These are phyloP conservation scores for Beauveria sp. DNA, from an alignment of 2,329 filamentous ascomycete species.

Conservation along the genomic window DNA sequence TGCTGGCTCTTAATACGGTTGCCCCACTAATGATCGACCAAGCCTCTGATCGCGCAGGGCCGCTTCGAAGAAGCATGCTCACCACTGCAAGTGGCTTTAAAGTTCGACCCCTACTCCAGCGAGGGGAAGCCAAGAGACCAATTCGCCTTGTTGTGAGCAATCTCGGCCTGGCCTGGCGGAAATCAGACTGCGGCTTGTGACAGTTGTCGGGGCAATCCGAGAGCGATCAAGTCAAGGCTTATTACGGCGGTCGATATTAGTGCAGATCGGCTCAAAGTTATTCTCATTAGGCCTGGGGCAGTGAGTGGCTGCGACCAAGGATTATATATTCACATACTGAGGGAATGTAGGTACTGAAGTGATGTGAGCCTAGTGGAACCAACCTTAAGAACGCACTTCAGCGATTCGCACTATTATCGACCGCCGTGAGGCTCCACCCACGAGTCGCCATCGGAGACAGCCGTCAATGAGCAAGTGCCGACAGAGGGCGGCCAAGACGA, in stretches of 20 bases:
- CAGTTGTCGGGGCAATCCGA: background rate
- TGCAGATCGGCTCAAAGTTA: too few species aligned
- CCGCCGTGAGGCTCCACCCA: background rate
- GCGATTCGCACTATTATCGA: too few species aligned
- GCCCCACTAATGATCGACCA: background rate
- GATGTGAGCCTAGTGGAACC: too few species aligned
- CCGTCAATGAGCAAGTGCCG: background rate
- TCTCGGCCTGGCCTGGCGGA: background rate
- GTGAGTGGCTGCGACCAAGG: too few species aligned
- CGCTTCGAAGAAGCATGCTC: background rate
- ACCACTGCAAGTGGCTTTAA: background rate
- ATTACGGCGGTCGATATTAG: too few species aligned
- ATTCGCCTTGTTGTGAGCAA: background rate
- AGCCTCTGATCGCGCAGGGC: too few species aligned
- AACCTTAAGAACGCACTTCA: too few species aligned
- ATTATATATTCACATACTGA: too few species aligned
- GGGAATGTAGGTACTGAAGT: too few species aligned
- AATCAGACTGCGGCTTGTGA: too few species aligned
- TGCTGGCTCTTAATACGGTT: too few species aligned
- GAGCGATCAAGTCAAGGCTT: background rate
- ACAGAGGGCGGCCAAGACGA: background rate
- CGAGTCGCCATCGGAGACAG: background rate
- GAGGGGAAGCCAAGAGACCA: background rate
- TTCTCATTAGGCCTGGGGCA: too few species aligned
- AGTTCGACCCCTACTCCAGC: background rate